Conservation (phyloP, 2,329 filamentous ascomycete species). For the Cercospora berteroae region DNA sequence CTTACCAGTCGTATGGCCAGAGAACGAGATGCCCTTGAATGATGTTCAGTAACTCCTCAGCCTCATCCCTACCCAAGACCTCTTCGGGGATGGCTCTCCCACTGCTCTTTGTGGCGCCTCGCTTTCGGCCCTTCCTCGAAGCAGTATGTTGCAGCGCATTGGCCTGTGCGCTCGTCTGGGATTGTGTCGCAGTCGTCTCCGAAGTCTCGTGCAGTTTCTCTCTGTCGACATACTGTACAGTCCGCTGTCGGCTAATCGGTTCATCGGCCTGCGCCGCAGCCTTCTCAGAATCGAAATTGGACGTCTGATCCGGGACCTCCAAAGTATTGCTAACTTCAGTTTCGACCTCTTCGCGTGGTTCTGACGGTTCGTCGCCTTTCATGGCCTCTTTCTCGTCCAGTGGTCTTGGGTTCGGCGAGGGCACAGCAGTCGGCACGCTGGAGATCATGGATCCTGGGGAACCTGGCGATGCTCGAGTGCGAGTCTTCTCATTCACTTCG, state of each 20-base stretch:
- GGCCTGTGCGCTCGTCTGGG: constrained; percentile 10
- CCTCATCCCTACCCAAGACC: constrained; percentile 69
- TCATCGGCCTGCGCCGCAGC: constrained; percentile 33
- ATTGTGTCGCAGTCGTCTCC: constrained; percentile 34
- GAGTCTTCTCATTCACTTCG: constrained; percentile 31
- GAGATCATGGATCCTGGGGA: constrained; percentile 27
- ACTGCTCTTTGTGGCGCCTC: constrained; percentile 68
- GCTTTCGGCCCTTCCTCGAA: constrained; percentile 61
- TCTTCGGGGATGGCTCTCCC: constrained; percentile 68
- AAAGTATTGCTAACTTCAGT: background rate
- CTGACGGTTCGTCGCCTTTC: constrained; percentile 3
- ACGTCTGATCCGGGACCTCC: background rate
- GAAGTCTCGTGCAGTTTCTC: constrained; percentile 27
- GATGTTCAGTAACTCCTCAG: constrained; percentile 76
- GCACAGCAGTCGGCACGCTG: constrained; percentile 33
- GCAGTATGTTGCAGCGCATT: constrained; percentile 23
- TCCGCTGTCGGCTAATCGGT: constrained; percentile 33
- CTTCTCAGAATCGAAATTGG: constrained; percentile 33
- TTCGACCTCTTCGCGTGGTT: constrained; percentile 14
- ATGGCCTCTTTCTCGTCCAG: constrained; percentile 31
- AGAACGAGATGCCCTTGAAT: constrained; percentile 85
- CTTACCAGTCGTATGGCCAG: constrained; percentile 89
- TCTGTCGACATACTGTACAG: constrained; percentile 37
- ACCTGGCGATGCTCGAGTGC: constrained; percentile 21
- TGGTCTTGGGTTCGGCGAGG: constrained; percentile 28